Percentiles rank a stretch among this genome's conserved stretches.
These are phyloP conservation scores for Purshia tridentata DNA, from an alignment of 306 rosid genomes.

Conservation along the genomic window DNA sequence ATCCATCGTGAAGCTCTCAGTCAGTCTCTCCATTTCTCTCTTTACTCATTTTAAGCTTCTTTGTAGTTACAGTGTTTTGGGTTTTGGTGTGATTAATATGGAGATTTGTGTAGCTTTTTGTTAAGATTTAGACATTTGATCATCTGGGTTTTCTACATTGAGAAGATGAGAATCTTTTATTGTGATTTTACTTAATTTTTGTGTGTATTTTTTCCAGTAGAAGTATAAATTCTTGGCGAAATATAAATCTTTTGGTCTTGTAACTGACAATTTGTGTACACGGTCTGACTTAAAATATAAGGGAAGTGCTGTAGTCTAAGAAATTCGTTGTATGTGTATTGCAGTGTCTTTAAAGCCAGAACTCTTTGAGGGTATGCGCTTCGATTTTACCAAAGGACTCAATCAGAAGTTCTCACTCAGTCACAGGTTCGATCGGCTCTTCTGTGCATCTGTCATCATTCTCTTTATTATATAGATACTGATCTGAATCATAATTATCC, in stretches of 20 bases:
- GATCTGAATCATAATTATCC: background rate
- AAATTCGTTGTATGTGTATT: background rate
- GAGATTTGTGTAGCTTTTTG: background rate
- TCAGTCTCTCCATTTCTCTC: conserved; percentile 27
- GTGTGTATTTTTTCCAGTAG: background rate
- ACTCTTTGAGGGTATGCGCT: conserved; percentile 87
- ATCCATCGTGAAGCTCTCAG: conserved; percentile 98
- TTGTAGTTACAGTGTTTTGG: background rate
- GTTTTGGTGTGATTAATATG: background rate
- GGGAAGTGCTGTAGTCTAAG: background rate
- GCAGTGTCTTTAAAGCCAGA: conserved; percentile 99
- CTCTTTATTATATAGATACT: background rate
- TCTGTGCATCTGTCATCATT: background rate
- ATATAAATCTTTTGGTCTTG: background rate
- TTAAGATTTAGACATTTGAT: background rate
- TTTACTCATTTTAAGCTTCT: background rate
- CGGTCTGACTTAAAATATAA: background rate
- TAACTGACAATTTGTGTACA: background rate
- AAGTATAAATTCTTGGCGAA: background rate
- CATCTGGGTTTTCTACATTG: background rate
- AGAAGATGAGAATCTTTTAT: background rate
- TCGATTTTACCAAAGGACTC: conserved; percentile 90
- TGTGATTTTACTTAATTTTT: background rate
- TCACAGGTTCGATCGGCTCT: conserved; percentile 63
- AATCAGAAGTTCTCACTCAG: conserved; percentile 89